Base-by-base conservation (phyloP, 2,329 filamentous ascomycete genomes). In the Septoria petroselini region DNA sequence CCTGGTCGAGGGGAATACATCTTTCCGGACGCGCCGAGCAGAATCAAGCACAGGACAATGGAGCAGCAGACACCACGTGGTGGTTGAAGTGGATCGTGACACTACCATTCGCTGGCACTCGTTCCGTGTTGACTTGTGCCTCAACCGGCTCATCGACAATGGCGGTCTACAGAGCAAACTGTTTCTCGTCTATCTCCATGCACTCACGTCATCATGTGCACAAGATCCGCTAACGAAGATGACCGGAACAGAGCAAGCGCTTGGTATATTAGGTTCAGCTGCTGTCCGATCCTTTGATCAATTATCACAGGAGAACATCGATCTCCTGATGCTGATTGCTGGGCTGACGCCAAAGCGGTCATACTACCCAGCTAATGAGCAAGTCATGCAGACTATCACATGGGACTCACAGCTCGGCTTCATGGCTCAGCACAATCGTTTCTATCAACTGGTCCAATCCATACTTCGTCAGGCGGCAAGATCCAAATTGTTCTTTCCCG, bases 231-330 rank as follows among this genome's bases (percentile, higher is more conserved):
- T 86, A 0, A 85, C 82, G 0, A 68, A 73, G 0, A 70, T 74
- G 0, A 85, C 81, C 0, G 84, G 84, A 0, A 76, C 73, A 0
- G 83, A 86, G 58, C 81, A 85, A 62, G 58, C 64, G 1, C 41
- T 68, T 2, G n/a, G 18, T 1, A 60, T 62, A 1, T 50, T 68
- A 3, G 25, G 39, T 1, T 59, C 57, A 0, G 55, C 53, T 3
- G 57, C 54, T 18, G 47, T 57, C 0, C 41, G 52, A 7, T 63
- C 64, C 0, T 66, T 65, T 35, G 47, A 48, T 1, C 55, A 55
- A 4, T 45, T 68, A 1, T 47, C n/a, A n/a, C n/a, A n/a, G n/a
- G n/a, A n/a, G n/a, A n/a, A n/a, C n/a, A n/a, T n/a, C n/a, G n/a
- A n/a, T n/a, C n/a, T n/a, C n/a, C n/a, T n/a, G n/a, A n/a, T n/a